phyloP scores from a whole-genome alignment of 768 basidiomycete species.

The Tephrocybe sp. region DNA sequence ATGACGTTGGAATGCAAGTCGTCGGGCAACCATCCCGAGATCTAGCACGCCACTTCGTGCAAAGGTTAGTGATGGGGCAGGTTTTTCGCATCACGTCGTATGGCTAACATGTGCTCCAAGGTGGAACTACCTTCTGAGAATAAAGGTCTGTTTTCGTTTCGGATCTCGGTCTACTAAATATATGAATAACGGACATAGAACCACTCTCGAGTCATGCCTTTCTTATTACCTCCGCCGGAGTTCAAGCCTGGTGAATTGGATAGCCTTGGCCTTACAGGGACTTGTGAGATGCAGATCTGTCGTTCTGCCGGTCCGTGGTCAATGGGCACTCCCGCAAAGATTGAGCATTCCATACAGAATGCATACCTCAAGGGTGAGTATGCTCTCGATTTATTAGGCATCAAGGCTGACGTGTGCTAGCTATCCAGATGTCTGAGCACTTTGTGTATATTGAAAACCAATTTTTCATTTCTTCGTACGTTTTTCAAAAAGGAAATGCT shows the following conservation, averaged over 20 bases:
- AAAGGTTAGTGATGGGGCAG: slow-evolving; percentile 52
- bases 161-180: slow-evolving; percentile 6
- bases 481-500: background rate
- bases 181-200: slow-evolving; percentile 50
- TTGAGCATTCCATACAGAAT: slow-evolving; percentile 92
- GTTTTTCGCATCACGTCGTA: slow-evolving; percentile 9
- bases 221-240: slow-evolving; percentile 90
- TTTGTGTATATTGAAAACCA: slow-evolving; percentile 99
- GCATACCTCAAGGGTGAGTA: slow-evolving; percentile 83
- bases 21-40: slow-evolving; percentile 96
- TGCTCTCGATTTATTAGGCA: background rate
- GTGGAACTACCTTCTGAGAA: slow-evolving; percentile 92
- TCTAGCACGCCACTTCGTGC: slow-evolving; percentile 90
- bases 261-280: slow-evolving; percentile 83
- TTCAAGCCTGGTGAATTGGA: slow-evolving; percentile 80
- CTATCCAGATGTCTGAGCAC: slow-evolving; percentile 91
- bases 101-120: slow-evolving; percentile 32
- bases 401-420: slow-evolving; percentile 31
- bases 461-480: slow-evolving; percentile 88
- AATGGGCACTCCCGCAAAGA: slow-evolving; percentile 78
- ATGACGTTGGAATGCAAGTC: slow-evolving; percentile 94
- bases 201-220: slow-evolving; percentile 89
- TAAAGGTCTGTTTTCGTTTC: slow-evolving; percentile 60
- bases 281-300: slow-evolving; percentile 96
- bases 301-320: slow-evolving; percentile 97